Percentiles rank a stretch among this genome's conserved stretches.
phyloP scores from a whole-genome alignment of 2,329 filamentous ascomycete genomes.

The Calonectria fujianensis region DNA sequence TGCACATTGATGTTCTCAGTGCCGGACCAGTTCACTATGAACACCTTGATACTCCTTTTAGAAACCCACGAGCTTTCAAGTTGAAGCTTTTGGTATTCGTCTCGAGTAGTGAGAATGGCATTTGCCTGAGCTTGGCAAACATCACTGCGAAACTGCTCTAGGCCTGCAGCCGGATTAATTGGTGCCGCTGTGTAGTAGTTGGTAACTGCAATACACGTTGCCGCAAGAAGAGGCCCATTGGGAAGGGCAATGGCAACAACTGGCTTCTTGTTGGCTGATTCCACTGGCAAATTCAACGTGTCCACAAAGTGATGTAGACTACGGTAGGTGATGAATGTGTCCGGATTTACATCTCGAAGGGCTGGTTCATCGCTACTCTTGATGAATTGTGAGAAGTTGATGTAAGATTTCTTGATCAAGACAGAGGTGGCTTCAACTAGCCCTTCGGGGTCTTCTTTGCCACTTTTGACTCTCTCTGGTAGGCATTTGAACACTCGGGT shows the following conservation, averaged over 20 bases:
- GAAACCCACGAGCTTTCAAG: slow-evolving; percentile 57
- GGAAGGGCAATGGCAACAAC: slow-evolving; percentile 71
- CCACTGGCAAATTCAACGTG: slow-evolving; percentile 58
- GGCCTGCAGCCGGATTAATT: slow-evolving; percentile 68
- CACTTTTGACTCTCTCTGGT: slow-evolving; percentile 59
- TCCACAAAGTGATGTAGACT: slow-evolving; percentile 58
- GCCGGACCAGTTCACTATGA: slow-evolving; percentile 62
- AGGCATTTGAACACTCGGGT: slow-evolving; percentile 60
- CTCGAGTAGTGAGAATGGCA: slow-evolving; percentile 66
- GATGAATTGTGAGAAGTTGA: slow-evolving; percentile 63
- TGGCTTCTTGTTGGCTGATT: slow-evolving; percentile 57
- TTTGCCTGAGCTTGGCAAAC: slow-evolving; percentile 67
- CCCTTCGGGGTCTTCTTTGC: slow-evolving; percentile 43
- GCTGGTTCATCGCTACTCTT: slow-evolving; percentile 53
- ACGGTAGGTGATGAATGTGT: slow-evolving; percentile 57
- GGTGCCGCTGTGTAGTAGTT: slow-evolving; percentile 72
- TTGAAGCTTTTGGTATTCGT: slow-evolving; percentile 63
- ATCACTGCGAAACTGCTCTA: slow-evolving; percentile 71
- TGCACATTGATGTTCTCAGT: slow-evolving; percentile 61
- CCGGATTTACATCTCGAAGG: slow-evolving; percentile 52
- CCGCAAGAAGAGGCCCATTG: slow-evolving; percentile 72
- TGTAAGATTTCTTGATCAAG: slow-evolving; percentile 58
- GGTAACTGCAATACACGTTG: slow-evolving; percentile 68
- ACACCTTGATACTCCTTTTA: slow-evolving; percentile 61
- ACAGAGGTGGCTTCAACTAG: slow-evolving; percentile 47